Conservation (phyloP, 768 basidiomycete genomes). For the Asterophora parasitica region DNA sequence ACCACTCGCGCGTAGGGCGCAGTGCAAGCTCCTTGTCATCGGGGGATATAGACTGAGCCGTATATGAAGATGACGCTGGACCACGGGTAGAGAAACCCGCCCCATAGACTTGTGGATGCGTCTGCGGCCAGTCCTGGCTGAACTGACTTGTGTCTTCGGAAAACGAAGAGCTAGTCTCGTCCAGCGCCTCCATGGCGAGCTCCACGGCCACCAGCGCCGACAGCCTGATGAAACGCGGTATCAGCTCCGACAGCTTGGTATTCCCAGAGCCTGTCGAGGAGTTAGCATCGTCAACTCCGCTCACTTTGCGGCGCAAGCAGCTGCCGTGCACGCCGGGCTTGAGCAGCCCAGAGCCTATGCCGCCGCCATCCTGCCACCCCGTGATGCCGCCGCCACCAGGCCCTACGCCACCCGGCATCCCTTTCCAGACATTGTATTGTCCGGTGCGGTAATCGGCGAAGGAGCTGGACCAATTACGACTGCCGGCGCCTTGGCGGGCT, state of each 20-base stretch:
- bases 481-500: conserved; percentile 22
- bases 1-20: conserved; percentile 75
- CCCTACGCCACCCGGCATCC: conserved; percentile 28
- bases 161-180: conserved; percentile 23
- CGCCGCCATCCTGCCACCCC: conserved; percentile 73
- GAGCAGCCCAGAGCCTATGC: conserved; percentile 67
- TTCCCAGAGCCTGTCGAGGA: conserved; percentile 45
- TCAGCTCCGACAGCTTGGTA: conserved; percentile 60
- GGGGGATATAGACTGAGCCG: conserved; percentile 4
- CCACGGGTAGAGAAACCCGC: conserved; percentile 12
- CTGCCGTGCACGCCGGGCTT: conserved; percentile 53
- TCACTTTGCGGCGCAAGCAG: conserved; percentile 48
- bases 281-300: conserved; percentile 15
- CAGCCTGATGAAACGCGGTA: conserved; percentile 68
- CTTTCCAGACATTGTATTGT: conserved; percentile 26
- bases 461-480: conserved; percentile 20
- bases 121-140: conserved; percentile 15
- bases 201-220: conserved; percentile 78
- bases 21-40: conserved; percentile 43
- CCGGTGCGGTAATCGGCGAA: conserved; percentile 14
- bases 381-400: conserved; percentile 49
- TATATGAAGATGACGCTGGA: conserved; percentile 15
- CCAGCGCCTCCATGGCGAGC: conserved; percentile 64
- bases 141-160: conserved; percentile 18
- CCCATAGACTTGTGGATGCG: conserved; percentile 3